These are phyloP conservation scores for Pelargonium fulgidum DNA, from an alignment of 441 rosid genomes.

Conservation along the genomic window DNA sequence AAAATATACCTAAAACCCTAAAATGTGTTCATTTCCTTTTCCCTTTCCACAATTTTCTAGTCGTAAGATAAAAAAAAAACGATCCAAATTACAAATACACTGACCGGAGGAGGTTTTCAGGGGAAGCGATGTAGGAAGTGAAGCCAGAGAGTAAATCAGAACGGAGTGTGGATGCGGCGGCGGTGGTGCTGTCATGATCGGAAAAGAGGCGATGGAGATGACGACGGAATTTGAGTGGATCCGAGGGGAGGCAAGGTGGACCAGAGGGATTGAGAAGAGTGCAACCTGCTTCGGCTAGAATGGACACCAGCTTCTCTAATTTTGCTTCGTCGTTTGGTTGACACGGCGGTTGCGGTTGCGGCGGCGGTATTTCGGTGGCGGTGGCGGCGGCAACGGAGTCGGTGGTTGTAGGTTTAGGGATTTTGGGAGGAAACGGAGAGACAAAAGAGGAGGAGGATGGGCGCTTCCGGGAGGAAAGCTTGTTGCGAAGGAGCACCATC, in stretches of 20 bases:
- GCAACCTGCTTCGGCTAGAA: conserved; percentile 74
- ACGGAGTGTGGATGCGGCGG: conserved; percentile 27
- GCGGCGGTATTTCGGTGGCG: conserved; percentile 2
- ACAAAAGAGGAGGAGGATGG: conserved; percentile 6
- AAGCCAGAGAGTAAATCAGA: conserved; percentile 52
- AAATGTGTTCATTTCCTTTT: neutral
- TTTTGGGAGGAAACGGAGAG: conserved; percentile 28
- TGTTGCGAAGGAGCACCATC: conserved; percentile 7
- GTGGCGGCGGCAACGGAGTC: conserved; percentile 6
- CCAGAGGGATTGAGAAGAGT: conserved; percentile 55
- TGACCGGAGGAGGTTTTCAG: conserved; percentile 53
- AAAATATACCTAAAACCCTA: neutral
- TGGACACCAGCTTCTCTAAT: conserved; percentile 28
- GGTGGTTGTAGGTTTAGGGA: conserved; percentile 27
- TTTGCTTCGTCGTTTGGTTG: neutral
- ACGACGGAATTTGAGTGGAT: conserved; percentile 52
- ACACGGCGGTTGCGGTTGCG: conserved; percentile 5
- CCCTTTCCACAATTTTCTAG: too few relatives aligned
- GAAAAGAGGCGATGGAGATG: conserved; percentile 48
- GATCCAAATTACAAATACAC: conserved; percentile 6
- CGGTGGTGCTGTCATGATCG: conserved; percentile 20
- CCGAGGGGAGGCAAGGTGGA: conserved; percentile 67
- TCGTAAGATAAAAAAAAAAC: neutral
- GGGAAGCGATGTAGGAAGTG: conserved; percentile 44
- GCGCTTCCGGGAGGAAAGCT: conserved; percentile 5